phyloP scores from a whole-genome alignment of 345 rosid genomes.

The Salix udensis region DNA sequence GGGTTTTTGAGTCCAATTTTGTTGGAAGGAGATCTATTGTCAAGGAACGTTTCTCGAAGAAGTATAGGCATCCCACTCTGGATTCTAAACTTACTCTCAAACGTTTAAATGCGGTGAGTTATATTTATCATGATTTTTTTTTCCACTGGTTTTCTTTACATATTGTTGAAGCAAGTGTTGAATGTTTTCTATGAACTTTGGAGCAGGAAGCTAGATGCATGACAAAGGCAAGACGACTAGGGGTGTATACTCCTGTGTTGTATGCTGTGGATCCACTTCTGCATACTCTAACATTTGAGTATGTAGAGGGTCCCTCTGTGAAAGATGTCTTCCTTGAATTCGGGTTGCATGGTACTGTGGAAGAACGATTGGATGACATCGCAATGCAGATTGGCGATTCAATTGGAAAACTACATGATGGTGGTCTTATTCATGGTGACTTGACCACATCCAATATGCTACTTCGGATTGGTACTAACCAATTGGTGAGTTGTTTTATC shows the following conservation, averaged over 20 bases:
- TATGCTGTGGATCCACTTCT: slow-evolving; percentile 67
- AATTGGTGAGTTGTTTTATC: slow-evolving; percentile 49
- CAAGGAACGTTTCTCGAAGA: slow-evolving; percentile 93
- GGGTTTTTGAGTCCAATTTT: slow-evolving; percentile 74
- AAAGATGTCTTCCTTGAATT: slow-evolving; percentile 77
- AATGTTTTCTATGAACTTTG: background rate
- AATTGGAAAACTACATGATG: slow-evolving; percentile 86
- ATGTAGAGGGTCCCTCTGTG: slow-evolving; percentile 69
- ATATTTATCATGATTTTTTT: background rate
- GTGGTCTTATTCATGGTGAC: slow-evolving; percentile 96
- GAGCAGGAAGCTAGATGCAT: slow-evolving; percentile 87
- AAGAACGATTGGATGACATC: slow-evolving; percentile 66
- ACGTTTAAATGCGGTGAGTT: slow-evolving; percentile 82
- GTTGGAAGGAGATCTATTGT: slow-evolving; percentile 66
- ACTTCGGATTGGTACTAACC: slow-evolving; percentile 53
- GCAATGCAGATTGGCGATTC: slow-evolving; percentile 85
- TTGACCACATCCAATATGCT: slow-evolving; percentile 94
- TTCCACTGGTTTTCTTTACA: background rate
- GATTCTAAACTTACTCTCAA: slow-evolving; percentile 80
- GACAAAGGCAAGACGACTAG: slow-evolving; percentile 92
- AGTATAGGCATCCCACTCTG: slow-evolving; percentile 85
- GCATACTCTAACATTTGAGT: slow-evolving; percentile 81
- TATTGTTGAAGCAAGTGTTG: background rate
- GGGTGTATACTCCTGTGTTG: slow-evolving; percentile 71
- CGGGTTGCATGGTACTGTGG: slow-evolving; percentile 58